Conservation (phyloP, 345 rosid genomes). For the Citrus hindsii region DNA sequence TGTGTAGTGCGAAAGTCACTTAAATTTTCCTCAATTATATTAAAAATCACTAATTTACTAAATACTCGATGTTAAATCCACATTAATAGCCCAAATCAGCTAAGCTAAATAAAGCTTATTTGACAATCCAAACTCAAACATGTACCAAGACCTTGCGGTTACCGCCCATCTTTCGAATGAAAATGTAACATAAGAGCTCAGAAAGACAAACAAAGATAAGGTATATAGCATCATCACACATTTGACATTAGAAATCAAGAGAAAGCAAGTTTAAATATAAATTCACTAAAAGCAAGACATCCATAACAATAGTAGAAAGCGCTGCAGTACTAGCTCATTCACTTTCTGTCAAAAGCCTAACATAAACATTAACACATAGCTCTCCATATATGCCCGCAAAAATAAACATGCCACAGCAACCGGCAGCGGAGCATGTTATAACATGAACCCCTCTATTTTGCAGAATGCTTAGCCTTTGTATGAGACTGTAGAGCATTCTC, state of each 20-base stretch:
- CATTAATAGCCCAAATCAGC: too few relatives aligned
- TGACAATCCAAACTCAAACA: too few relatives aligned
- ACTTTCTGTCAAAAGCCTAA: background rate
- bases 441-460: conserved; percentile 28
- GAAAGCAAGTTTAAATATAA: background rate
- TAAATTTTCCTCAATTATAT: too few relatives aligned
- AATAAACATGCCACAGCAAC: conserved; percentile 4
- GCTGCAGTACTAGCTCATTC: background rate
- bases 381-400: background rate
- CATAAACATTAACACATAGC: conserved; percentile 13
- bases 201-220: background rate
- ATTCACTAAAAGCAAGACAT: background rate
- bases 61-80: too few relatives aligned
- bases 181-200: background rate
- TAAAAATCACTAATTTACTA: too few relatives aligned
- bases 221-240: background rate
- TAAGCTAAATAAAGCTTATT: too few relatives aligned
- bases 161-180: too few relatives aligned
- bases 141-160: too few relatives aligned
- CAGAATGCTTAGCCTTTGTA: conserved; percentile 61
- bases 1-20: too few relatives aligned
- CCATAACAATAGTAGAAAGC: background rate
- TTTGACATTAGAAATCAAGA: background rate
- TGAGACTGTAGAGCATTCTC: conserved; percentile 58
- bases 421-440: background rate